These are phyloP conservation scores for Saturnispora ahearnii DNA, from an alignment of 805 yeast species.

Conservation along the genomic window DNA sequence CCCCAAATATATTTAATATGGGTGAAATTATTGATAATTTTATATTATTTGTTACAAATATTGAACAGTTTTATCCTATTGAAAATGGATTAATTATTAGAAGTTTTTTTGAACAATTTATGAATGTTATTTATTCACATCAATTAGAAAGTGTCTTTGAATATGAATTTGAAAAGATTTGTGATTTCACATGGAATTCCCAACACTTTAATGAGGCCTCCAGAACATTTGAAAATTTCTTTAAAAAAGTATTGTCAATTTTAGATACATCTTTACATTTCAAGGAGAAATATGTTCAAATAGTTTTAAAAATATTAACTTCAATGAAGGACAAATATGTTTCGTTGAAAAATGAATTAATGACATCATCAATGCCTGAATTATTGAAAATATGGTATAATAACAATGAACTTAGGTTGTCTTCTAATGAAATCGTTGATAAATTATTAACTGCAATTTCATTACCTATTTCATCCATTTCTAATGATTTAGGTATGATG, in stretches of 20 bases:
- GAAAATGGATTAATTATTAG: slow-evolving; percentile 24
- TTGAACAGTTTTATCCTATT: slow-evolving; percentile 34
- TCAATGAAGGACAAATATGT: slow-evolving; percentile 30
- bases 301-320: slow-evolving; percentile 34
- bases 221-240: slow-evolving; percentile 36
- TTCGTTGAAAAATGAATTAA: slow-evolving; percentile 22
- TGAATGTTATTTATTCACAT: slow-evolving; percentile 57
- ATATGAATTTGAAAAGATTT: slow-evolving; percentile 40
- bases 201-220: slow-evolving; percentile 1
- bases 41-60: slow-evolving; percentile 55
- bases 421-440: slow-evolving; percentile 28
- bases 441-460: slow-evolving; percentile 6
- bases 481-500: slow-evolving; percentile 9
- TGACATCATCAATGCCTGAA: slow-evolving; percentile 11
- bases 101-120: slow-evolving; percentile 51
- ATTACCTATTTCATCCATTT: slow-evolving; percentile 10
- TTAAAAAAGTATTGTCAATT: slow-evolving; percentile 39
- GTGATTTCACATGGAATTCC: slow-evolving; percentile 14
- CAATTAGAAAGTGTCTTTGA: slow-evolving; percentile 50
- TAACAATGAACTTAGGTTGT: slow-evolving; percentile 23
- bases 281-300: slow-evolving; percentile 45
- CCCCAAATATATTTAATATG: slow-evolving; percentile 71
- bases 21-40: slow-evolving; percentile 68
- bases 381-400: slow-evolving; percentile 29
- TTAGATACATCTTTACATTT: slow-evolving; percentile 54